Evolutionary conservation across 257 asterid genomes (phyloP).

Genomic region (Jacaranda copaia): DNA sequence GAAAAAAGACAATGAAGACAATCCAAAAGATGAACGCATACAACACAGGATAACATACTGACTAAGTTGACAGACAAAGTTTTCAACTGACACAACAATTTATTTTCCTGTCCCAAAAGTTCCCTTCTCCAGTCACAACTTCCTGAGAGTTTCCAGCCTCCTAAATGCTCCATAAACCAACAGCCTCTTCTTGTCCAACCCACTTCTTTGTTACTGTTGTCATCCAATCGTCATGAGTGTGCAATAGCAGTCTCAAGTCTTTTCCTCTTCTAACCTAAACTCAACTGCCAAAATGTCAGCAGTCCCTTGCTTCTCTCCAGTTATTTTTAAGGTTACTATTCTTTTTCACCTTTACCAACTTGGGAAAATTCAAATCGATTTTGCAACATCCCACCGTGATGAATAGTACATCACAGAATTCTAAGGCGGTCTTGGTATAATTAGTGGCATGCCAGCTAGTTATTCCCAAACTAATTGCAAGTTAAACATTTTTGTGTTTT

Average conservation of each 20-base stretch:
- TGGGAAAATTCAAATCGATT: background rate
- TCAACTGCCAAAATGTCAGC: background rate
- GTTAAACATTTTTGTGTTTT: background rate
- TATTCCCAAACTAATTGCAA: constrained; percentile 12
- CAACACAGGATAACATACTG: background rate
- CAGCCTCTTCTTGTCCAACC: background rate
- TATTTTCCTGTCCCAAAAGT: background rate
- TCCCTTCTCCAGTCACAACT: background rate
- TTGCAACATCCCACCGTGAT: background rate
- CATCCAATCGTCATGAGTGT: background rate
- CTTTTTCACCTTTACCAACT: background rate
- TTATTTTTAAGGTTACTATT: background rate
- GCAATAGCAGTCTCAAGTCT: background rate
- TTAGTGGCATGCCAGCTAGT: background rate
- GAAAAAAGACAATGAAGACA: background rate
- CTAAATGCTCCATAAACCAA: background rate
- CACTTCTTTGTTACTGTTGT: background rate
- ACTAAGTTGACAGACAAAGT: background rate
- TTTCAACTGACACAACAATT: background rate
- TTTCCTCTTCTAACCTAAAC: background rate
- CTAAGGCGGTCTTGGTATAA: background rate
- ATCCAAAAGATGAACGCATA: background rate
- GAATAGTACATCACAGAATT: background rate
- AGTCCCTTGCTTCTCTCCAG: background rate
- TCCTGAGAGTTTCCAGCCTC: background rate